Conservation (phyloP, 768 basidiomycete genomes). For the Kwoniella botswanensis region DNA sequence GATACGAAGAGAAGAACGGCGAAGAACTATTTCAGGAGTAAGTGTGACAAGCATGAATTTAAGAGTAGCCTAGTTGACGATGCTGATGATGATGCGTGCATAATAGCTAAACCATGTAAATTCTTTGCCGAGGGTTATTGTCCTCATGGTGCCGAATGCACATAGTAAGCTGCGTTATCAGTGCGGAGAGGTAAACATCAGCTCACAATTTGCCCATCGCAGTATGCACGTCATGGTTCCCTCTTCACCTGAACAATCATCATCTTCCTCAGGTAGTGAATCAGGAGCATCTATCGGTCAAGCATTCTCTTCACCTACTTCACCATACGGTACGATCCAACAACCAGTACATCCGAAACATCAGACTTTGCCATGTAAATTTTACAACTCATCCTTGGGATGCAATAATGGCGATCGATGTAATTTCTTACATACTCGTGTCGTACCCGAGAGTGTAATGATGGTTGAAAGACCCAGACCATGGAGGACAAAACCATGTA, state of each 20-base stretch:
- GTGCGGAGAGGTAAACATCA: not conserved
- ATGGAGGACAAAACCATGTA: slow-evolving; percentile 51
- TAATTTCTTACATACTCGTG: slow-evolving; percentile 51
- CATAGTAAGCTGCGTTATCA: slow-evolving; percentile 41
- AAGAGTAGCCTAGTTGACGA: not conserved
- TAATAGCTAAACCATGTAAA: slow-evolving; percentile 47
- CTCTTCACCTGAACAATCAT: slow-evolving; percentile 18
- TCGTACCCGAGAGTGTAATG: slow-evolving; percentile 44
- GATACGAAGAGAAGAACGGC: slow-evolving; percentile 12
- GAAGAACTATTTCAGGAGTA: slow-evolving; percentile 54
- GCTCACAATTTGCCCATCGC: not conserved
- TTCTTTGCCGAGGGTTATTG: slow-evolving; percentile 53
- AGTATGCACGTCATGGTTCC: slow-evolving; percentile 36
- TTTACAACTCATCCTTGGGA: slow-evolving; percentile 54
- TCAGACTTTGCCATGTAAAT: slow-evolving; percentile 46
- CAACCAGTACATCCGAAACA: slow-evolving; percentile 20
- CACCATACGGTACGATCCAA: not conserved
- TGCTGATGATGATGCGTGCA: slow-evolving; percentile 11
- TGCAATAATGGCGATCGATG: slow-evolving; percentile 48
- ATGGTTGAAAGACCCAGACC: slow-evolving; percentile 51
- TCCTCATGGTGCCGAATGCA: slow-evolving; percentile 54
- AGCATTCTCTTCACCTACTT: not conserved
- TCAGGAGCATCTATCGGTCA: slow-evolving; percentile 1
- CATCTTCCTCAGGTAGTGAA: slow-evolving; percentile 11
- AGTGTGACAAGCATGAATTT: slow-evolving; percentile 21